Percentiles rank a stretch among this genome's conserved stretches.
Conservation (phyloP, 2,329 filamentous ascomycete genomes). For the Metarhizium robertsii region DNA sequence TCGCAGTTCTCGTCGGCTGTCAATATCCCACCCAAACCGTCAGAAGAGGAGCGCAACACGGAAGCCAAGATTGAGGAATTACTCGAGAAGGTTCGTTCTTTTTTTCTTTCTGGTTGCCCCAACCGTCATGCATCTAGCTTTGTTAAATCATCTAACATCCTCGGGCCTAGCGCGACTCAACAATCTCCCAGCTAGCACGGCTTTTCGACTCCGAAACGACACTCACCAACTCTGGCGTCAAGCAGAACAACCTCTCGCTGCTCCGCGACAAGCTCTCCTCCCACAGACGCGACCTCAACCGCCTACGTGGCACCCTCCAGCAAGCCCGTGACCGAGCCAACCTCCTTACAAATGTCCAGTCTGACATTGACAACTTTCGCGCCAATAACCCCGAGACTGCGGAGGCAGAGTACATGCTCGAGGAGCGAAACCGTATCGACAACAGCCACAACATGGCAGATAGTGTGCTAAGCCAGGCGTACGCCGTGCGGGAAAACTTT, state of each 20-base stretch:
- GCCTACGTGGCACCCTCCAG: conserved; percentile 62
- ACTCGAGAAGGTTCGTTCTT: conserved; percentile 55
- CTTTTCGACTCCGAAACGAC: conserved; percentile 88
- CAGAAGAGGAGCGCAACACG: conserved; percentile 71
- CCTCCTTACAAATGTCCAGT: conserved; percentile 80
- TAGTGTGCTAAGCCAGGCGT: conserved; percentile 85
- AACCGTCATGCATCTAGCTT: background rate
- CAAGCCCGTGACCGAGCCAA: conserved; percentile 82
- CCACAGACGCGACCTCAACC: conserved; percentile 72
- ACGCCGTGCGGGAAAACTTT: conserved; percentile 92
- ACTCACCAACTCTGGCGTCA: conserved; percentile 83
- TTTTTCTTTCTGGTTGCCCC: too few relatives aligned
- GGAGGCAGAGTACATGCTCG: conserved; percentile 95
- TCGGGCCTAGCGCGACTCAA: conserved; percentile 58
- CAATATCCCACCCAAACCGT: conserved; percentile 72
- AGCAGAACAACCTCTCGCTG: conserved; percentile 89
- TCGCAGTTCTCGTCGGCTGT: conserved; percentile 80
- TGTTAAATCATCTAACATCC: background rate
- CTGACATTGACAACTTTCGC: conserved; percentile 85
- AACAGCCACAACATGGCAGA: conserved; percentile 85
- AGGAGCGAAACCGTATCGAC: conserved; percentile 77
- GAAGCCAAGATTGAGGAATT: conserved; percentile 78
- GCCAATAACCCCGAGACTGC: conserved; percentile 70
- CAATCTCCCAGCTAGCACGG: conserved; percentile 74
- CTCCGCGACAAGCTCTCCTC: conserved; percentile 84